Evolutionary conservation across 768 basidiomycete species (phyloP), one percentile per base, ranked within the genome.

Genomic region (Kwoniella europaea): DNA sequence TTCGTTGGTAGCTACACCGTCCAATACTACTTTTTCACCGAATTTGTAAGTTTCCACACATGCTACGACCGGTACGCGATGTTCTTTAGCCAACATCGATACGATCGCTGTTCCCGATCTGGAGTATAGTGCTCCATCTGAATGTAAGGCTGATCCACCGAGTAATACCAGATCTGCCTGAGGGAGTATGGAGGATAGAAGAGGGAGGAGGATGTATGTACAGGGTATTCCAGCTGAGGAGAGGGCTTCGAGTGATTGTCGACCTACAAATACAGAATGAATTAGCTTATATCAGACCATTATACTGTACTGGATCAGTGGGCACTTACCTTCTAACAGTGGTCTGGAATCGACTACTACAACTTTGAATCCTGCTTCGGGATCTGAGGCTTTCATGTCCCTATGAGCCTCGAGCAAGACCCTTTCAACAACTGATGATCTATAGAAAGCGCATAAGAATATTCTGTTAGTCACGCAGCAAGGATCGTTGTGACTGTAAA

Each of bases 21-120:
- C 97, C 65, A 98, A 86, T 83, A 92, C 90, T 35, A 98, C 91
- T 43, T 89, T 89, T 76, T 98, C 96, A 18, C 92, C 92, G 78
- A 95, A 98, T 83, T 99, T 99, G 86, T 98, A 98, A 4, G 97
- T 99, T 85, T 98, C 97, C 77, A 95, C 97, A 74, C 94, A 98
- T 27, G 97, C 94, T 44, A 99, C 89, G 7, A 98, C 94, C 4
- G 97, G 96, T 0, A 98, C 91, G 24, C 90, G 90, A 77, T 91
- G 88, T 58, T 89, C 89, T 83, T 92, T 93, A 1, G 93, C 92
- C 87, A 98, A 90, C 95, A 98, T 96, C 1, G 95, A 93, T 6
- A 98, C 93, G 76, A 94, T 88, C 0, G 96, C 96, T 3, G 95
- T 98, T 29, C 97, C 97, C 0, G 94, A 93, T 62, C 97, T 88